These are phyloP conservation scores for Auriscalpium microsporum DNA, from an alignment of 768 basidiomycete species.

Conservation along the genomic window DNA sequence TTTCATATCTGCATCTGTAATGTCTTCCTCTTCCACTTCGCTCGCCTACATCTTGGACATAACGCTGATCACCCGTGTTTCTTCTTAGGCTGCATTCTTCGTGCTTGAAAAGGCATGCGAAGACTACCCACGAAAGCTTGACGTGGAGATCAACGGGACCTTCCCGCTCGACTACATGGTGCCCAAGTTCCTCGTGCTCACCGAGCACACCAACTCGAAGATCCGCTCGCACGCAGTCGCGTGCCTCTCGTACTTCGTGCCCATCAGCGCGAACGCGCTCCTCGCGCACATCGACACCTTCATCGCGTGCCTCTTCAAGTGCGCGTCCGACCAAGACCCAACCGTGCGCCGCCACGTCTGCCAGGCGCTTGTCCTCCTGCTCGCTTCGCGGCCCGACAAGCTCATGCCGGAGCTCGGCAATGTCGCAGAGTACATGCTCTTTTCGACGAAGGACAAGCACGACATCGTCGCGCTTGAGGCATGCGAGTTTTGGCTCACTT, in stretches of 20 bases:
- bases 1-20: too few species aligned
- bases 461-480: slow-evolving; percentile 96
- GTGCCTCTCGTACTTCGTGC: slow-evolving; percentile 91
- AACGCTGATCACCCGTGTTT: slow-evolving; percentile 8
- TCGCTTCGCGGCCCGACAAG: slow-evolving; percentile 90
- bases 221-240: slow-evolving; percentile 91
- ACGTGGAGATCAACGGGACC: slow-evolving; percentile 88
- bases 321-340: slow-evolving; percentile 90
- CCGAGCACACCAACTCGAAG: slow-evolving; percentile 78
- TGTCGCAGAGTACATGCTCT: slow-evolving; percentile 98
- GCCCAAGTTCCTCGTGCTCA: slow-evolving; percentile 85
- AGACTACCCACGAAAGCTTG: slow-evolving; percentile 92
- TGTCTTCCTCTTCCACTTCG: background rate
- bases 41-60: background rate
- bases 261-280: slow-evolving; percentile 78
- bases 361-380: slow-evolving; percentile 86
- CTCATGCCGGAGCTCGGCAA: slow-evolving; percentile 92
- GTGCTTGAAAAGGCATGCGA: slow-evolving; percentile 93
- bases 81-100: slow-evolving; percentile 76
- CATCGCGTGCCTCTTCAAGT: slow-evolving; percentile 88
- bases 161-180: slow-evolving; percentile 94
- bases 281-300: slow-evolving; percentile 88
- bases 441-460: slow-evolving; percentile 95
- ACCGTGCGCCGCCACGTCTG: slow-evolving; percentile 93
- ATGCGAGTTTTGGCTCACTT: slow-evolving; percentile 99